Base-by-base conservation (phyloP, 1,284 basidiomycete species). In the Exobasidium rhododendri region DNA sequence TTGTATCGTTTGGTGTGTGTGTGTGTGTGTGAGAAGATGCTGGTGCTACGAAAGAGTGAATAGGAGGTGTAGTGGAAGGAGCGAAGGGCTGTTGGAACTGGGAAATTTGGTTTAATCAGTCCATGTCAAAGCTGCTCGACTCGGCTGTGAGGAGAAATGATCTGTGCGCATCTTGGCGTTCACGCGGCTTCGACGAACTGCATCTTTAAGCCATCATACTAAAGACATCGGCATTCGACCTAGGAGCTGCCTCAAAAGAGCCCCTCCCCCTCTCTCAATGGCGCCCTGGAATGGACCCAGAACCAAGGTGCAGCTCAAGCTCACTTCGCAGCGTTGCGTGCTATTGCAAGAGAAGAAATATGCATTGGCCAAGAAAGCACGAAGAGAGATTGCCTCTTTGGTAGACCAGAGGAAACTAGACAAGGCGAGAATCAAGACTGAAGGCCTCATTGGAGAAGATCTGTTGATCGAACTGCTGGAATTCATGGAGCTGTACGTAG, bases 281-380 rank as follows among this genome's bases (percentile, higher is more conserved):
- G 65, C 64, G 22, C 73, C 73, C 3, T 77, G 73, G 70, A 68
- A 71, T 45, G 58, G 64, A 20, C 63, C 70, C 24, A 71, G 72
- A 56, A 74, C 74, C 47, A 70, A 71, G 58, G 71, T 78, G 62
- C 75, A 81, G 70, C 80, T 80, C 69, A 93, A 91, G 66, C 85
- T 97, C 52, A 90, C 92, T 2, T 89, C 94, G 30, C 93, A 97
- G 81, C 87, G 94, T 4, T 83, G 96, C 57, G 86, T 91, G 57
- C 92, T 89, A 32, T 82, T 96, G 2, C 91, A 94, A 75, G 90
- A 93, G 82, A 97, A 97, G 85, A 93, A 90, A 82, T 87, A 89
- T 68, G 92, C 93, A 0, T 87, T 96, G 63, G 92, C 92, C 0
- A 97, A 97, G 82, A 84, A 84, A 50, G 82, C 88, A 22, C 83